Evolutionary conservation across 345 rosid species (phyloP), one percentile per base, ranked within the genome.

Genomic region (Linum trigynum): DNA sequence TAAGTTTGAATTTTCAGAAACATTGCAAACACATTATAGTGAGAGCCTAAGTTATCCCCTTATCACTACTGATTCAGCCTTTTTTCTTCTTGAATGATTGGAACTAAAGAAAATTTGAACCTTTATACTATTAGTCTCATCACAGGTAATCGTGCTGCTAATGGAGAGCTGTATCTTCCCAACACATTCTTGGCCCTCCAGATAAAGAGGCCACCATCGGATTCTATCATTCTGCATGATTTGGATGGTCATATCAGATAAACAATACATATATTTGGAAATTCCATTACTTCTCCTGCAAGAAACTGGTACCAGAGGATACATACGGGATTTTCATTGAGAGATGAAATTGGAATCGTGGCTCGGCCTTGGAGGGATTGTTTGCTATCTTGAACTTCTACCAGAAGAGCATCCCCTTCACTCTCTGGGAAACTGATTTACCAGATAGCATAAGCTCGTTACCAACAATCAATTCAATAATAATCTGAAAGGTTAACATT

Each of bases 91-190:
- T 42, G 71, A 43, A 4, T 39, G 65, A 64, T 16, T 61, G 7
- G 15, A 55, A 60, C 38, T 41, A n/a, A 45, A 57, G 71, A 66
- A 53, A 67, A 43, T 57, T 51, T 51, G 66, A 63, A 90, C 99
- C 91, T 94, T 90, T 63, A 94, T 83, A 69, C 82, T 89, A 72
- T 74, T 79, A 17, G 81, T 82, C 79, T 94, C 95, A 50, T 82
- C 89, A 14, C 77, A 76, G 57, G 90, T 78, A 63, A 79, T 74
- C 23, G 89, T 84, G 67, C 86, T 84, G 61, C 90, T 88, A 71
- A 84, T 72, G 36, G 73, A 88, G 71, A 94, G 90, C 78, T 90
- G 97, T 79, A 92, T 82, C 82, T 94, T 94, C 71, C 99, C 97
- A 38, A 90, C 86, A 81, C 97, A 94, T 81, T 87, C 97, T 80